Base-by-base conservation (phyloP, 2,329 filamentous ascomycete species). In the Thielaviopsis populi region DNA sequence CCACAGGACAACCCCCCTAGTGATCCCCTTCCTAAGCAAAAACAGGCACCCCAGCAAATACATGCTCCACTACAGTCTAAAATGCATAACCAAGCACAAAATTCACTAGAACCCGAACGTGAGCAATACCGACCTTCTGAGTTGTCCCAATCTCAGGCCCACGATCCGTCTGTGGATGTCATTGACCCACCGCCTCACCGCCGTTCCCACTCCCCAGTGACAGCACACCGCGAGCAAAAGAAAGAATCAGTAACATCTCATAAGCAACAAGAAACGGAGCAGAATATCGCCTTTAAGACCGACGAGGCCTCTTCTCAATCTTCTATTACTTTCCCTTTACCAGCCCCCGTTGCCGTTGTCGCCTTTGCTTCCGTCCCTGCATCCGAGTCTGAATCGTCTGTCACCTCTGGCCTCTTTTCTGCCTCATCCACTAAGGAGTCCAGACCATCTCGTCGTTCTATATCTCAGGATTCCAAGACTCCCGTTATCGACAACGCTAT, bases 401-500 rank as follows among this genome's bases (percentile, higher is more conserved):
- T 43, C 37, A 42, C 24, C 33, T 43, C 58, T 43, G 30, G 58
- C 2, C 53, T 33, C 40, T 22, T 48, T 15, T 42, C 61, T 43
- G 50, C 53, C 30, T 33, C 43, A 4, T 27, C 53, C 10, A 37
- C 33, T n/a, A 56, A 33, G 27, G 27, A 56, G 4, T 33, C 27
- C 1, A n/a, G n/a, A 13, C 17, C 30, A n/a, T 56, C 27, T 7
- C 53, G 53, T 37, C 7, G 53, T 3, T 60, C 63, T 7, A 41
- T 53, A 41, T 62, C 63, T n/a, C 56, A 43, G 10, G 56, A 61
- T 27, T 50, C 48, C 15, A 65, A 62, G 24, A 48, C 63, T 13
- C 60, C 63, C 13, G 41, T 65, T 40, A 43, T 58, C 61, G 70
- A 73, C 60, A 73, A 72, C 62, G 73, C 73, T 61, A 68, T 69